phyloP scores from a whole-genome alignment of 208 protist genomes.

The Zelonia costaricensis region DNA sequence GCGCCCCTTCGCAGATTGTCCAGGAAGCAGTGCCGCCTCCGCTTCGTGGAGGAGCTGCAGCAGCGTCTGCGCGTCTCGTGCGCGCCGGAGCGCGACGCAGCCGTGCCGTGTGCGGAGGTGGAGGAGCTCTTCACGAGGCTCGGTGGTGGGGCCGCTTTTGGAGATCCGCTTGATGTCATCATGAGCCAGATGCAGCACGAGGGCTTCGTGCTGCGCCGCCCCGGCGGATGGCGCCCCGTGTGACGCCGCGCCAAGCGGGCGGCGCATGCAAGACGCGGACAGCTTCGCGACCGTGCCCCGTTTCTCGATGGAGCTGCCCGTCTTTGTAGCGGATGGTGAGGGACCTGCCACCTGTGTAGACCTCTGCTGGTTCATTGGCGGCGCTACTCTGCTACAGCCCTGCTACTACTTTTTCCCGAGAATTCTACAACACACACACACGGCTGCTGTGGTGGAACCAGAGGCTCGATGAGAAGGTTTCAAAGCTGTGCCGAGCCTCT shows the following conservation, averaged over 20 bases:
- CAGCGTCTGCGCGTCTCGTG: conserved; percentile 8
- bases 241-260: background rate
- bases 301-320: too few relatives aligned
- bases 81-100: background rate
- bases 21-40: conserved; percentile 30
- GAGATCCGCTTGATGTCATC: conserved; percentile 47
- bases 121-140: conserved; percentile 38
- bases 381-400: too few relatives aligned
- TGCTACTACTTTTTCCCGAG: too few relatives aligned
- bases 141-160: conserved; percentile 44
- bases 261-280: too few relatives aligned
- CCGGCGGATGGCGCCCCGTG: conserved; percentile 37
- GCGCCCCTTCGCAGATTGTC: conserved; percentile 1
- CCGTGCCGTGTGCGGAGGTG: conserved; percentile 18
- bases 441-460: too few relatives aligned
- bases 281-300: too few relatives aligned
- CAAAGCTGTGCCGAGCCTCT: too few relatives aligned
- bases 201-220: conserved; percentile 54
- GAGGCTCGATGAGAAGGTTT: too few relatives aligned
- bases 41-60: conserved; percentile 18
- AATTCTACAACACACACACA: too few relatives aligned
- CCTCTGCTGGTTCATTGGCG: too few relatives aligned
- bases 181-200: conserved; percentile 61
- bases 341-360: too few relatives aligned
- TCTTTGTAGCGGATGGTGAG: too few relatives aligned